Evolutionary conservation across 176 grass and related monocot species (phyloP).

Genomic region (Oryza officinalis): DNA sequence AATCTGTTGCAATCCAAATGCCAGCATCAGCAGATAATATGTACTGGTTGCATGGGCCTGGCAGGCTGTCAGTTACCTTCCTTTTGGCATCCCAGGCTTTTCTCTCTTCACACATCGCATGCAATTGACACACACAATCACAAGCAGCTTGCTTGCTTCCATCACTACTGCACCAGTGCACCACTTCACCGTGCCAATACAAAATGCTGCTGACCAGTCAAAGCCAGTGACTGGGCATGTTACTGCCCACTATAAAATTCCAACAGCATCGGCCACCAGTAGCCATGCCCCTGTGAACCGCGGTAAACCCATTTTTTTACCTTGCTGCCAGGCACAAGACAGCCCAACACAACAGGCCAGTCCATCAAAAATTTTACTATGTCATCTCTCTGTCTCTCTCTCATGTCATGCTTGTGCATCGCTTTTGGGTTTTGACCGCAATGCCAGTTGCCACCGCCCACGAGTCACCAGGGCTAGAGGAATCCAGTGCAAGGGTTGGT

Average conservation of each 20-base stretch:
- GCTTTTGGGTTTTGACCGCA: constrained; percentile 54
- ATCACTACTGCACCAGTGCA: constrained; percentile 15
- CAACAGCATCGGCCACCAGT: constrained; percentile 34
- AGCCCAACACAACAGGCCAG: constrained; percentile 28
- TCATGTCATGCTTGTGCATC: constrained; percentile 20
- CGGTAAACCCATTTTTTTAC: constrained; percentile 3
- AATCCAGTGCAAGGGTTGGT: constrained; percentile 18
- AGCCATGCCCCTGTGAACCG: constrained; percentile 13
- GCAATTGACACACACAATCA: constrained; percentile 32
- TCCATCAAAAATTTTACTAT: constrained; percentile 35
- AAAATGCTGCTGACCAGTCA: constrained; percentile 52
- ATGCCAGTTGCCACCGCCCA: neutral
- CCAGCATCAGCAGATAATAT: constrained; percentile 34
- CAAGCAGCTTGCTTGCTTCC: constrained; percentile 17
- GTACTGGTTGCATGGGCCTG: constrained; percentile 10
- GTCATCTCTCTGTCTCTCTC: constrained; percentile 1
- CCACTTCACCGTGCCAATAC: constrained; percentile 17
- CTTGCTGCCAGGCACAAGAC: constrained; percentile 24
- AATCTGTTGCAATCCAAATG: constrained; percentile 36
- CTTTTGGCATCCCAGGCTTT: constrained; percentile 33
- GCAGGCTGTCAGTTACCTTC: constrained; percentile 29
- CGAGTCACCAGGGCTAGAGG: constrained; percentile 16
- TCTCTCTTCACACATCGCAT: constrained; percentile 20
- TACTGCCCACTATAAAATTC: constrained; percentile 45
- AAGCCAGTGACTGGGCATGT: constrained; percentile 28